Base-by-base conservation (phyloP, 345 rosid genomes). In the Cardamine occulta region DNA sequence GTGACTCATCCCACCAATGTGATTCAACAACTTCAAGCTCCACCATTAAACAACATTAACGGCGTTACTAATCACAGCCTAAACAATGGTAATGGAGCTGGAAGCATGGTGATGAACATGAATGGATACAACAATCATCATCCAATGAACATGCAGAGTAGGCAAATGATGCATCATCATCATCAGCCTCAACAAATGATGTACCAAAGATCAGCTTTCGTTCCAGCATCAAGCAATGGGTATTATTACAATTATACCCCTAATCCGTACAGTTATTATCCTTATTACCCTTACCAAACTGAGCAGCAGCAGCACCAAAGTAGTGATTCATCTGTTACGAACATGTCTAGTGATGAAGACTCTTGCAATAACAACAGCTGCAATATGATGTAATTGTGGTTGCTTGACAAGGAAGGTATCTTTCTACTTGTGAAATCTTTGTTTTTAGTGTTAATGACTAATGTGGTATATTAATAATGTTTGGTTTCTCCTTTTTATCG, bases 101-200 rank as follows among this genome's bases (percentile, higher is more conserved):
- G 52, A 47, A 47, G 64, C 49, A 58, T 78, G 77, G 39, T 72
- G 88, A 83, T 78, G 86, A 84, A 74, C 68, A 78, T 78, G 83
- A 81, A 82, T 21, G 77, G 73, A 1, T 78, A 66, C 73, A 72
- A 59, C 47, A 70, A 62, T 62, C 63, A 62, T 5, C 64, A 40
- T 77, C 56, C 73, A n/a, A 65, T 66, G 74, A 72, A 72, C 77
- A 79, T 83, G 90, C 89, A 79, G 56, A 85, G 37, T 64, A 79
- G 82, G 80, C 88, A 72, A 56, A 65, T 74, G 69, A 59, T 76
- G 69, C 75, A 71, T 77, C 70, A 76, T 31, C 80, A 63, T 26
- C 95, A 80, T 63, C 95, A 80, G 48, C 86, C 75, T 63, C 88
- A 88, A 0, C 96, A 86, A 69, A 84, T 90, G 88, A 85, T 85